These are phyloP conservation scores for Camellia sinensis DNA, from an alignment of 148 eudicot genomes.

Conservation along the genomic window DNA sequence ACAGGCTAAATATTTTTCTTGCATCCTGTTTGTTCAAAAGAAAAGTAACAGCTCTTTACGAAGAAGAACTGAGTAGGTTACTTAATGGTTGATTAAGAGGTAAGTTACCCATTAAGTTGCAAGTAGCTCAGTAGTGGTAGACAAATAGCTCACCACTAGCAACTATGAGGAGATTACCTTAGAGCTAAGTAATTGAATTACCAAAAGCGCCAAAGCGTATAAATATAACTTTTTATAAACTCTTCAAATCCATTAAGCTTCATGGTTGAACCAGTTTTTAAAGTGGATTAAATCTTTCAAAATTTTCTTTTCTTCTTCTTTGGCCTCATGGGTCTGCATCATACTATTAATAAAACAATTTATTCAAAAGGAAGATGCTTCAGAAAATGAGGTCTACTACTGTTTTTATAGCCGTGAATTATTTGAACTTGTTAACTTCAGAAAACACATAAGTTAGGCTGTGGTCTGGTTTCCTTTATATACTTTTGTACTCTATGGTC, in stretches of 20 bases:
- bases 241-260: neutral
- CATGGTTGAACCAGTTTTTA: neutral
- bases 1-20: too few species aligned
- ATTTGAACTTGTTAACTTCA: neutral
- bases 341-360: neutral
- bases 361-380: neutral
- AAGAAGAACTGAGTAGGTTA: neutral
- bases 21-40: neutral
- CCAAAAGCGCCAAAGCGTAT: neutral
- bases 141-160: neutral
- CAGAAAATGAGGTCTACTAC: neutral
- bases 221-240: neutral
- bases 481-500: neutral
- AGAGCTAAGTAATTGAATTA: neutral
- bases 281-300: neutral
- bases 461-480: conserved; percentile 8
- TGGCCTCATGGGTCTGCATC: neutral
- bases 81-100: neutral
- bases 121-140: neutral
- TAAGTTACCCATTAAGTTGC: neutral
- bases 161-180: neutral
- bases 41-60: neutral
- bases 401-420: neutral
- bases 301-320: neutral
- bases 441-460: neutral